These are phyloP conservation scores for Aspergillus oerlinghausenensis DNA, from an alignment of 2,329 filamentous ascomycete species.

Conservation along the genomic window DNA sequence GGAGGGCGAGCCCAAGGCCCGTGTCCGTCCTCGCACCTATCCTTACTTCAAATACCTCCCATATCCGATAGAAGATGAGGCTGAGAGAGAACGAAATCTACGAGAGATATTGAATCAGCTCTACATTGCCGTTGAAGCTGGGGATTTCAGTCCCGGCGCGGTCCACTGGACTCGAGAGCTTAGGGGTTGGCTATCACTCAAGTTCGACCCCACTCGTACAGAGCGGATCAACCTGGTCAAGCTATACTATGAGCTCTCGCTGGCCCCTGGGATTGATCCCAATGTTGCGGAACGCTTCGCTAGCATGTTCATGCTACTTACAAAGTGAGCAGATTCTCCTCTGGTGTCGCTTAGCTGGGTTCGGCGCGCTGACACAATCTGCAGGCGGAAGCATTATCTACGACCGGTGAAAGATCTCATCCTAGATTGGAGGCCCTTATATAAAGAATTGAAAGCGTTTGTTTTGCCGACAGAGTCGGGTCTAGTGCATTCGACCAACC, in stretches of 20 bases:
- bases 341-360: neutral
- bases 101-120: constrained; percentile 88
- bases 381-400: constrained; percentile 89
- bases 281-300: constrained; percentile 82
- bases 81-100: constrained; percentile 71
- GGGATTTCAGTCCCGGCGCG: constrained; percentile 90
- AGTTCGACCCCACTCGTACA: constrained; percentile 89
- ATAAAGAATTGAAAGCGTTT: constrained; percentile 85
- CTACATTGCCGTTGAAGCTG: constrained; percentile 83
- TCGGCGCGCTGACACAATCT: constrained; percentile 17
- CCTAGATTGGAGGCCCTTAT: constrained; percentile 89
- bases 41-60: constrained; percentile 89
- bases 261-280: constrained; percentile 83
- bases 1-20: constrained; percentile 58
- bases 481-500: constrained; percentile 56
- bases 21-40: constrained; percentile 76
- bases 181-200: constrained; percentile 88
- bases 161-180: constrained; percentile 97
- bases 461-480: constrained; percentile 79
- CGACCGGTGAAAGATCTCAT: constrained; percentile 84
- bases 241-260: constrained; percentile 88
- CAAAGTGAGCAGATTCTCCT: constrained; percentile 62
- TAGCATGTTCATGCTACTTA: constrained; percentile 92
- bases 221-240: constrained; percentile 78
- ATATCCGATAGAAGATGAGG: constrained; percentile 77